These are phyloP conservation scores for Euphorbia lathyris DNA, from an alignment of 345 rosid species.

Conservation along the genomic window DNA sequence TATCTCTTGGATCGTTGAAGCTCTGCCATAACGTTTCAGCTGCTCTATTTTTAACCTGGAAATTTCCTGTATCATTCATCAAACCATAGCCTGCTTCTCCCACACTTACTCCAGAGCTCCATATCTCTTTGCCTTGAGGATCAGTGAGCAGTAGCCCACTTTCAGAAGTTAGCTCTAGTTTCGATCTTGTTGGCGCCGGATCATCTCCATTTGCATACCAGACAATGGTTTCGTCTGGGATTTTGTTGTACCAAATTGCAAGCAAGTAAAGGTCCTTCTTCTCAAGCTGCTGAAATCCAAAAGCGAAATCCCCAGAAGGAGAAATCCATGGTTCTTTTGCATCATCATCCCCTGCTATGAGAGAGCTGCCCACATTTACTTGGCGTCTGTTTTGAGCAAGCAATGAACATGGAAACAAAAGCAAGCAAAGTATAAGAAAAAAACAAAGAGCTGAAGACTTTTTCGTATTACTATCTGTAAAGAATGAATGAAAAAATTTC, in stretches of 20 bases:
- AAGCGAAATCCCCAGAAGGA: conserved; percentile 31
- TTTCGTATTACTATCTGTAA: too few species aligned
- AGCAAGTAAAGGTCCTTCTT: conserved; percentile 23
- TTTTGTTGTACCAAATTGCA: conserved; percentile 32
- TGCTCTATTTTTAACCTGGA: conserved; percentile 12
- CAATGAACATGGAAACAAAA: background rate
- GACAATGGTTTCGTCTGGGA: conserved; percentile 32
- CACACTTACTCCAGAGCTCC: background rate
- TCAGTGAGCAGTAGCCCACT: conserved; percentile 18
- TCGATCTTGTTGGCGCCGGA: conserved; percentile 27
- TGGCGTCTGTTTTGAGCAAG: background rate
- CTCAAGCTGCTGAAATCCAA: conserved; percentile 29
- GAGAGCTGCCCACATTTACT: background rate
- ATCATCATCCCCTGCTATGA: conserved; percentile 11
- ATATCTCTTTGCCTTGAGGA: conserved; percentile 10
- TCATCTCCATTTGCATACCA: conserved; percentile 28
- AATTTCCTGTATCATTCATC: conserved; percentile 30
- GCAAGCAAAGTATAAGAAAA: background rate
- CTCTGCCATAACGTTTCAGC: conserved; percentile 28
- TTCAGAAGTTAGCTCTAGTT: conserved; percentile 21
- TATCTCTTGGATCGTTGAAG: conserved; percentile 16
- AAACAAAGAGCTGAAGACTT: too few species aligned
- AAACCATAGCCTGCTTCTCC: conserved; percentile 17
- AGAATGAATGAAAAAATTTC: too few species aligned
- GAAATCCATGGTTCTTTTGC: conserved; percentile 10